Base-by-base conservation (phyloP, 768 basidiomycete species). In the Tulasnella sp. region DNA sequence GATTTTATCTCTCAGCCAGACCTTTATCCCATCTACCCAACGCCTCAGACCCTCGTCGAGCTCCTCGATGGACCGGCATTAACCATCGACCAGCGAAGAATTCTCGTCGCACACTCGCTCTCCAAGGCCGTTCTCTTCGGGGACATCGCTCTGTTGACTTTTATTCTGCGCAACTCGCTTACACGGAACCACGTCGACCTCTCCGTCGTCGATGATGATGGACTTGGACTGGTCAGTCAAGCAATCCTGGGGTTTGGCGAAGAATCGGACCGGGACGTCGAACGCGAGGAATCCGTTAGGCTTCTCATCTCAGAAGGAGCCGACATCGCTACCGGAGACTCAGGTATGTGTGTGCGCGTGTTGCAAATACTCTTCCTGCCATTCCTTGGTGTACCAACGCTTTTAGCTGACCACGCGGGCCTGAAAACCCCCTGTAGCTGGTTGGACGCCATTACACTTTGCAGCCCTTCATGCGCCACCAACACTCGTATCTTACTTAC, bases 361-460 rank as follows among this genome's bases (percentile, higher is more conserved):
- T 64, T n/a, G n/a, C 7, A 64, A 17, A 12, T 64, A 19, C 58
- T 31, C 52, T 54, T 8, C 58, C 12, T 49, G 45, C 45, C 58
- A 31, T 64, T 15, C 2, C 7, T 25, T 25, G 54, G 29, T 8
- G n/a, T 29, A 15, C 25, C n/a, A 5, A 15, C 25, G 2, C 12
- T 15, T 64, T 64, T 31, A 25, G 58, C 58, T 64, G 58, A 64
- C 58, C 2, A 31, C 58, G 12, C n/a, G 58, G 8, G n/a, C n/a
- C n/a, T 31, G 4, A 40, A 19, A 64, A 64, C 58, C 42, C 74
- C 64, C 77, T 45, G 25, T 80, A 97, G 96, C 89, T 77, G 96
- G 97, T 40, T 99, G 97, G 97, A 95, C 94, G 12, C 90, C 96
- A 3, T 86, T 99, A 15, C 97, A 98, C 80, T 91, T 97, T 84